Evolutionary conservation across 2,329 filamentous ascomycete species (phyloP).

Genomic region (Triangularia verruculosa): DNA sequence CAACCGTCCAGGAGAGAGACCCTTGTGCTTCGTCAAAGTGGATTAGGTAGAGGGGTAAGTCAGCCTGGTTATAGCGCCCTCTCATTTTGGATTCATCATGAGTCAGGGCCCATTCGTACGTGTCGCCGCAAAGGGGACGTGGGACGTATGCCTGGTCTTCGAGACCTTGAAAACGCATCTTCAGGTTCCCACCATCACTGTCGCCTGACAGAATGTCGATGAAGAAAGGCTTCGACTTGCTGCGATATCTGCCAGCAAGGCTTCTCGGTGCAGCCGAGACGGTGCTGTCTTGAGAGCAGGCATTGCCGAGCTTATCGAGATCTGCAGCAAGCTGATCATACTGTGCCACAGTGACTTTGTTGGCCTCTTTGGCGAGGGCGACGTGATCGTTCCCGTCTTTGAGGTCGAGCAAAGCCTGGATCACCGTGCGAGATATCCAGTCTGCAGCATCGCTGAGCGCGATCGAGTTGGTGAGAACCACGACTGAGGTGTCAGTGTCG

Average conservation of each 20-base stretch:
- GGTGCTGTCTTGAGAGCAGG: background rate
- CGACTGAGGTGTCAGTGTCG: constrained; percentile 1
- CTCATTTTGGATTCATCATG: background rate
- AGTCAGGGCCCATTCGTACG: constrained; percentile 11
- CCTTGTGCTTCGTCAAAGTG: no score
- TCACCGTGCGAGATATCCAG: constrained; percentile 8
- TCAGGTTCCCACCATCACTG: background rate
- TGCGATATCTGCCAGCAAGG: no score
- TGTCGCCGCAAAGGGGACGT: constrained; percentile 1
- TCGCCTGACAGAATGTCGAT: background rate
- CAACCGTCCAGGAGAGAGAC: no score
- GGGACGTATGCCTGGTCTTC: constrained; percentile 8
- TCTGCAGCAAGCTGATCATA: background rate
- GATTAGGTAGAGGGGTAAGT: no score
- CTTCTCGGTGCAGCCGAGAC: background rate
- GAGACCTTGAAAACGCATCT: constrained; percentile 9
- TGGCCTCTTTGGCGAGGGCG: background rate
- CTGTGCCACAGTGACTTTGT: background rate
- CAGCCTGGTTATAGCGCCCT: background rate
- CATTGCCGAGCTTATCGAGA: background rate
- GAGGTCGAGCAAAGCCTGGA: constrained; percentile 2
- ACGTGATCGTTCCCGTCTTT: constrained; percentile 3
- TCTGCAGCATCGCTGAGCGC: constrained; percentile 8
- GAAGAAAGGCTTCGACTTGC: no score
- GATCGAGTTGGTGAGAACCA: constrained; percentile 11